These are phyloP conservation scores for Scutellaria galericulata DNA, from an alignment of 257 asterid species.

Conservation along the genomic window DNA sequence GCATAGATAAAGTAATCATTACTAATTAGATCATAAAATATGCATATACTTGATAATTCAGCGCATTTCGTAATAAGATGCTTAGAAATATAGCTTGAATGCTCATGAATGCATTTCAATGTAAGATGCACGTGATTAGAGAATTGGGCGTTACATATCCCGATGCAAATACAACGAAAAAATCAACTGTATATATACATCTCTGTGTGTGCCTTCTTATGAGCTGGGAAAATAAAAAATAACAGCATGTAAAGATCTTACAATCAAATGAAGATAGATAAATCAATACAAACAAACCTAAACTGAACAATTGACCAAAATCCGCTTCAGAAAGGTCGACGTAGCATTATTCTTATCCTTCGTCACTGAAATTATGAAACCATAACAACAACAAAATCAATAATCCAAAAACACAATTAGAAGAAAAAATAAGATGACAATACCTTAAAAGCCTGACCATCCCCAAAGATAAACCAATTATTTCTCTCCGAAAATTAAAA, in stretches of 20 bases:
- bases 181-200: not conserved
- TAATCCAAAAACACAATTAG: conserved; percentile 10
- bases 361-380: conserved; percentile 53
- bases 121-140: too few species aligned
- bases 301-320: conserved; percentile 71
- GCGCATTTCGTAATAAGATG: too few species aligned
- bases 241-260: not conserved
- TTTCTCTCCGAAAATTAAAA: conserved; percentile 15
- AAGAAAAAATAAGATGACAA: not conserved
- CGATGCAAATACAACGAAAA: not conserved
- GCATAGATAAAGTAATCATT: too few species aligned
- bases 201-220: not conserved
- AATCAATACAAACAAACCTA: conserved; percentile 59
- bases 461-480: conserved; percentile 1
- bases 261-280: not conserved
- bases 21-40: too few species aligned
- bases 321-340: conserved; percentile 61
- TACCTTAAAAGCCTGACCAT: conserved; percentile 37
- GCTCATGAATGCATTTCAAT: too few species aligned
- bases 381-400: conserved; percentile 35
- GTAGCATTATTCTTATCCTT: conserved; percentile 71
- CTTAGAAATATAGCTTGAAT: too few species aligned
- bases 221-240: not conserved
- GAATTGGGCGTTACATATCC: too few species aligned
- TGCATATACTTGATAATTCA: too few species aligned